phyloP scores from a whole-genome alignment of 805 yeast genomes.

The Myxozyma vanderwaltii region DNA sequence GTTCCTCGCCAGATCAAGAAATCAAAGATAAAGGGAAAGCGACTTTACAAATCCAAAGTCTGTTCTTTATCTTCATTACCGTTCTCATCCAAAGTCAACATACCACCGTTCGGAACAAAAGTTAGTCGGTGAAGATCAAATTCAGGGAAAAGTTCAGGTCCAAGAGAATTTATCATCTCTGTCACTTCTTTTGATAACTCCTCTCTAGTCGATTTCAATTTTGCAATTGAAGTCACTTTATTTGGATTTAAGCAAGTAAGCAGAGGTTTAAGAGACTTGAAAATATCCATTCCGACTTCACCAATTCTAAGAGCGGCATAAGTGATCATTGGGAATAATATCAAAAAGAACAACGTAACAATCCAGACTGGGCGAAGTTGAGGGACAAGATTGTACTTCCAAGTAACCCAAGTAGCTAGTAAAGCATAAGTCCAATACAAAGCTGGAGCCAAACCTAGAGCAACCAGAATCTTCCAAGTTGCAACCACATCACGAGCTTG shows the following conservation, averaged over 20 bases:
- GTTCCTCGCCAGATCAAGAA: too few species aligned
- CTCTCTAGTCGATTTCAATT: conserved; percentile 62
- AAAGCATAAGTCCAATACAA: conserved; percentile 78
- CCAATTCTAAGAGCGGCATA: conserved; percentile 91
- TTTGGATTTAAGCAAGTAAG: conserved; percentile 50
- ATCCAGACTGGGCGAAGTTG: conserved; percentile 36
- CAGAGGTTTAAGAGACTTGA: conserved; percentile 80
- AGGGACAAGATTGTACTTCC: conserved; percentile 40
- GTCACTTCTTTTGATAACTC: conserved; percentile 74
- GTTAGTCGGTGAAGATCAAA: conserved; percentile 49
- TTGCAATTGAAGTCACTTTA: conserved; percentile 46
- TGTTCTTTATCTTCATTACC: not conserved
- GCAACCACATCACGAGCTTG: conserved; percentile 93
- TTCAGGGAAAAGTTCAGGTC: conserved; percentile 86
- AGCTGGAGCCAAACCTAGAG: conserved; percentile 86
- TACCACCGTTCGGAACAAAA: not conserved
- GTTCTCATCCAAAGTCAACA: not conserved
- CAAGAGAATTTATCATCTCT: conserved; percentile 73
- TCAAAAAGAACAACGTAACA: conserved; percentile 56
- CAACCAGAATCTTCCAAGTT: conserved; percentile 92
- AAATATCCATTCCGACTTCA: conserved; percentile 87
- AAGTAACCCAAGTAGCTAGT: conserved; percentile 44
- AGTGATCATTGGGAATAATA: conserved; percentile 69
- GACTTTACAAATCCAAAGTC: not conserved
- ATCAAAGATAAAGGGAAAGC: too few species aligned